Percentiles rank a stretch among this genome's conserved stretches.
Conservation (phyloP, 1,284 basidiomycete species). For the Tilletiopsis washingtonensis region DNA sequence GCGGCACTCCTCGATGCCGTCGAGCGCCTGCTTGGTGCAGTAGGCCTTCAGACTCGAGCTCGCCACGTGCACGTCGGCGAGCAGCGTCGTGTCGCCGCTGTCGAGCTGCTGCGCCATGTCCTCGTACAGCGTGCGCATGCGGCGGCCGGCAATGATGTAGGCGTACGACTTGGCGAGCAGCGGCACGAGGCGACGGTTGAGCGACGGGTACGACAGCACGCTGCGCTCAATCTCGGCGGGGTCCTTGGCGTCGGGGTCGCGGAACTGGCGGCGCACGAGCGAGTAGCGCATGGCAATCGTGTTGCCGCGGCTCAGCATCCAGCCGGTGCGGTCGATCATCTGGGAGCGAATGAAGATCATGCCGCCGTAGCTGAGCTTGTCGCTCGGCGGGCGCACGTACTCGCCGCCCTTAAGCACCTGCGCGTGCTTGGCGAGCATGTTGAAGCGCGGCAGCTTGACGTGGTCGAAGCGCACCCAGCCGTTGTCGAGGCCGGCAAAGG, state of each 20-base stretch:
- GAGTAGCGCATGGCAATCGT: slow-evolving; percentile 68
- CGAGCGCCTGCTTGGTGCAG: slow-evolving; percentile 55
- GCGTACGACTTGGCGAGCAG: slow-evolving; percentile 63
- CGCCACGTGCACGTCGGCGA: slow-evolving; percentile 63
- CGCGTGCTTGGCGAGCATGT: slow-evolving; percentile 71
- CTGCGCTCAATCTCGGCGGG: slow-evolving; percentile 56
- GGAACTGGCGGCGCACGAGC: slow-evolving; percentile 61
- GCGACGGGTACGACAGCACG: slow-evolving; percentile 63
- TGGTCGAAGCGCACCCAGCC: slow-evolving; percentile 62
- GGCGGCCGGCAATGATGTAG: slow-evolving; percentile 61
- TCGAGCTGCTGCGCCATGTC: slow-evolving; percentile 28
- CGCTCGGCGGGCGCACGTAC: slow-evolving; percentile 64
- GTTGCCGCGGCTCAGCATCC: slow-evolving; percentile 58
- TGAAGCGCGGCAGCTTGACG: slow-evolving; percentile 63
- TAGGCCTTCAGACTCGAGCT: slow-evolving; percentile 65
- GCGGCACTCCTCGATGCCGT: slow-evolving; percentile 62
- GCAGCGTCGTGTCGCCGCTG: slow-evolving; percentile 6
- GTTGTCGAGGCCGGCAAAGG: slow-evolving; percentile 59
- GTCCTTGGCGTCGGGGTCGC: slow-evolving; percentile 32
- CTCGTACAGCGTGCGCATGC: slow-evolving; percentile 52
- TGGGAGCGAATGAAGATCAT: slow-evolving; percentile 48
- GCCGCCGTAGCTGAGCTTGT: slow-evolving; percentile 68
- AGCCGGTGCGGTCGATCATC: slow-evolving; percentile 59
- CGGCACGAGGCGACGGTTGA: slow-evolving; percentile 63
- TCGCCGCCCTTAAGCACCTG: slow-evolving; percentile 61